These are phyloP conservation scores for Russula earlei DNA, from an alignment of 768 basidiomycete species.

Conservation along the genomic window DNA sequence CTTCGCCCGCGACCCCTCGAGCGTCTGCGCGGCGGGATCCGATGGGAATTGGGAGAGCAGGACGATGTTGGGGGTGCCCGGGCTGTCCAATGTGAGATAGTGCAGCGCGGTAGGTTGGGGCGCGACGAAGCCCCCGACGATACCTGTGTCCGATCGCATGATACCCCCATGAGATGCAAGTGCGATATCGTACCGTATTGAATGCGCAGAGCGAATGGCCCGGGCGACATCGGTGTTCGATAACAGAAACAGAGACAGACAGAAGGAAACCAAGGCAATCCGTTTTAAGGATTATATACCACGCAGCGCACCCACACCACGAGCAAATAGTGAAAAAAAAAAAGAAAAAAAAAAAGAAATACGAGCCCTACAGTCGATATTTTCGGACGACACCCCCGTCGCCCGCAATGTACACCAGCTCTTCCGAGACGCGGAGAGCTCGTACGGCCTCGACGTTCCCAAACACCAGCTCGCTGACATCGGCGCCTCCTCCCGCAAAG, in stretches of 20 bases:
- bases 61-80: conserved; percentile 30
- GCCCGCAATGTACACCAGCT: conserved; percentile 13
- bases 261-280: not conserved
- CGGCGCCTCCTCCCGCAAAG: not conserved
- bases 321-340: not conserved
- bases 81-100: conserved; percentile 37
- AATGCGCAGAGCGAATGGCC: conserved; percentile 47
- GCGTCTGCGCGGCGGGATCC: conserved; percentile 37
- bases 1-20: conserved; percentile 35
- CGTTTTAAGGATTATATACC: not conserved
- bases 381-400: conserved; percentile 16
- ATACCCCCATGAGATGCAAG: not conserved
- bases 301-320: not conserved
- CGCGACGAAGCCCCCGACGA: conserved; percentile 65
- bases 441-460: conserved; percentile 19
- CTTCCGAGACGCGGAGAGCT: conserved; percentile 6
- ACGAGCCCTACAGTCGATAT: conserved; percentile 17
- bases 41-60: conserved; percentile 41
- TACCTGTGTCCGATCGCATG: conserved; percentile 37
- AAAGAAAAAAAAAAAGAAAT: too few relatives aligned
- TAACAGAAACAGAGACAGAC: not conserved
- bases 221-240: conserved; percentile 35
- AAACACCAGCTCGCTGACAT: conserved; percentile 17
- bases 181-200: conserved; percentile 42
- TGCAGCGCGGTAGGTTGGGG: conserved; percentile 51